Percentiles rank a stretch among this genome's conserved stretches.
Evolutionary conservation across 306 rosid genomes (phyloP).

Genomic region (Elaeagnus macrophylla): DNA sequence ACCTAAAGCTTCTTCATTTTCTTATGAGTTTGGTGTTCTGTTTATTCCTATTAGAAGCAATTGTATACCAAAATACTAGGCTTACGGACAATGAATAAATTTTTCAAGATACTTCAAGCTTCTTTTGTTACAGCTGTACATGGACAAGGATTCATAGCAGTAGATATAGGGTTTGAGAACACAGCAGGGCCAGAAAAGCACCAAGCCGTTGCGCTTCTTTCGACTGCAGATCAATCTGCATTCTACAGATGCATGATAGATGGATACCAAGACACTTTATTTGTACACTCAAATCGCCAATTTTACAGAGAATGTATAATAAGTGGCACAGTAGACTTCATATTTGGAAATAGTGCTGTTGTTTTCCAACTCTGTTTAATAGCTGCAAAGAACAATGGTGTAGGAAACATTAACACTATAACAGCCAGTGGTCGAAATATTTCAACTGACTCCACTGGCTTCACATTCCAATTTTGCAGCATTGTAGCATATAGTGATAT

Average conservation of each 20-base stretch:
- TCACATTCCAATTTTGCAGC: conserved; percentile 9
- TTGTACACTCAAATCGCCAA: conserved; percentile 3
- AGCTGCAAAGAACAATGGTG: background rate
- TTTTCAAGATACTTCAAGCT: too few relatives aligned
- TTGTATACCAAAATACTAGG: too few relatives aligned
- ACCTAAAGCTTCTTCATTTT: too few relatives aligned
- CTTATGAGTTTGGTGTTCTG: too few relatives aligned
- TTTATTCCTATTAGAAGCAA: too few relatives aligned
- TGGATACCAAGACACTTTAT: conserved; percentile 13
- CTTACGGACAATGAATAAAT: too few relatives aligned
- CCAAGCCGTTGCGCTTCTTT: conserved; percentile 11
- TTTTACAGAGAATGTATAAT: conserved; percentile 8
- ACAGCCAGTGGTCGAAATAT: background rate
- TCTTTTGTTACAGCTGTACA: background rate
- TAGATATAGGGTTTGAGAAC: background rate
- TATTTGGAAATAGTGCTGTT: conserved; percentile 7
- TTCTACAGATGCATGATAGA: conserved; percentile 13
- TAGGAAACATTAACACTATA: background rate
- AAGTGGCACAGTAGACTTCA: conserved; percentile 14
- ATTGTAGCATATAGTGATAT: background rate
- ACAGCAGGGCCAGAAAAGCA: background rate
- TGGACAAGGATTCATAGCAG: conserved; percentile 9
- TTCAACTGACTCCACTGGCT: background rate
- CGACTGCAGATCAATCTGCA: background rate
- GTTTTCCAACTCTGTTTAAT: conserved; percentile 3